Base-by-base conservation (phyloP, 1,284 basidiomycete species). In the Pseudozyma thailandica region DNA sequence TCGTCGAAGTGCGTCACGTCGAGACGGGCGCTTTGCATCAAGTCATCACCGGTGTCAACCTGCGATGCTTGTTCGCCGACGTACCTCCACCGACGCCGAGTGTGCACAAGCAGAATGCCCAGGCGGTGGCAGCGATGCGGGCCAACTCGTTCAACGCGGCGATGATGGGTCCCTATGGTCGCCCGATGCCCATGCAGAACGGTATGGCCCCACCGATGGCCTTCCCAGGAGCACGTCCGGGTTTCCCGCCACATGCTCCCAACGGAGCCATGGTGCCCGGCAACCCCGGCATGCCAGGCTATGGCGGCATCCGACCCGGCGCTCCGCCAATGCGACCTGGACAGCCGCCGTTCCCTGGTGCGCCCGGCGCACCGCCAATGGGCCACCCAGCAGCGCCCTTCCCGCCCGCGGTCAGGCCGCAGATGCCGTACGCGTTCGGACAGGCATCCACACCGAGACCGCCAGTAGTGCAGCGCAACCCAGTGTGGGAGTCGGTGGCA, bases 1-100 rank as follows among this genome's bases (percentile, higher is more conserved):
- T 99, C 81, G 90, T 98, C 78, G 96, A 99, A 84, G 91, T 99
- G 47, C 90, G 94, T 41, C 92, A 98, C 81, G 94, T 98, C 64
- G 92, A 96, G 82, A 93, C 91, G 4, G 94, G 95, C 8, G 86
- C 89, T 30, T 88, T 98, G 82, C 90, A 93, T 25, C 96, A 98
- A 85, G 92, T 98, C 78, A 96, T 98, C 64, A 93, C 95, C 70
- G 82, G 78, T 30, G 74, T 80, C 58, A 81, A 82, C 37, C 61
- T 83, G 47, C 90, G 91, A 13, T 88, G 94, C 57, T 85, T 98
- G 27, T 98, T 97, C 80, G 92, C 94, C 50, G 95, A 98, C 83
- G 92, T 92, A 7, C 93, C 94, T 0, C 90, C 94, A 1, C 93
- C 93, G 9, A 72, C 81, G 20, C n/a, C 69, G 31, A 56, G 52